phyloP scores from a whole-genome alignment of 768 basidiomycete species.

The Coprinopsis strossmayeri region DNA sequence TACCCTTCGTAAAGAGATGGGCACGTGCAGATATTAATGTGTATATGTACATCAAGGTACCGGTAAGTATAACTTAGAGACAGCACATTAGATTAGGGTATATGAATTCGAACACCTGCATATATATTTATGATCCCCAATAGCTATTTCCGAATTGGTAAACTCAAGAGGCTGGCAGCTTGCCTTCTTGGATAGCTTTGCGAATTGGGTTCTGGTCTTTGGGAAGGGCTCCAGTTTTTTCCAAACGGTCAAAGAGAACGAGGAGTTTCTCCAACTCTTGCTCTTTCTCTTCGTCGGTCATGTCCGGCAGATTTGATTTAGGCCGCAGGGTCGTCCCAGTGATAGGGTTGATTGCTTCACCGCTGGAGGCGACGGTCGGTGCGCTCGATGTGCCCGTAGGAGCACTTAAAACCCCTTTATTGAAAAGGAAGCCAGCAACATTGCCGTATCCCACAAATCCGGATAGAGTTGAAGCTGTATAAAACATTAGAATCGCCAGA shows the following conservation, averaged over 20 bases:
- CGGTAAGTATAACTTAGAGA: not conserved
- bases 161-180: conserved; percentile 13
- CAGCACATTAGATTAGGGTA: conserved; percentile 7
- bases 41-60: not conserved
- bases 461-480: conserved; percentile 58
- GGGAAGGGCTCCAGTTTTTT: conserved; percentile 64
- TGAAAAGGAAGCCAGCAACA: conserved; percentile 90
- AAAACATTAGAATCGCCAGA: conserved; percentile 2
- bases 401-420: conserved; percentile 74
- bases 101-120: not conserved
- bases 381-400: conserved; percentile 33
- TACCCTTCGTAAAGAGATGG: no score
- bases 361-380: conserved; percentile 27
- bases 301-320: conserved; percentile 38
- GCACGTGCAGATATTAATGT: not conserved
- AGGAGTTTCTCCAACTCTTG: conserved; percentile 88
- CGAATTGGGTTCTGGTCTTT: conserved; percentile 66
- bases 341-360: conserved; percentile 68
- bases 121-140: no score
- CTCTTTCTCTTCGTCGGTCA: conserved; percentile 97
- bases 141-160: no score
- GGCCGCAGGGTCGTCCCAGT: conserved; percentile 62
- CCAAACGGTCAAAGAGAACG: conserved; percentile 84
- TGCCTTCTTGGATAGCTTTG: conserved; percentile 49
- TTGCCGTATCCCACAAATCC: conserved; percentile 90